A percentile compares a stretch with the other conserved stretches of the same genome.
Conservation (phyloP, 1,284 basidiomycete genomes). For the Ceratobasidium sp. region DNA sequence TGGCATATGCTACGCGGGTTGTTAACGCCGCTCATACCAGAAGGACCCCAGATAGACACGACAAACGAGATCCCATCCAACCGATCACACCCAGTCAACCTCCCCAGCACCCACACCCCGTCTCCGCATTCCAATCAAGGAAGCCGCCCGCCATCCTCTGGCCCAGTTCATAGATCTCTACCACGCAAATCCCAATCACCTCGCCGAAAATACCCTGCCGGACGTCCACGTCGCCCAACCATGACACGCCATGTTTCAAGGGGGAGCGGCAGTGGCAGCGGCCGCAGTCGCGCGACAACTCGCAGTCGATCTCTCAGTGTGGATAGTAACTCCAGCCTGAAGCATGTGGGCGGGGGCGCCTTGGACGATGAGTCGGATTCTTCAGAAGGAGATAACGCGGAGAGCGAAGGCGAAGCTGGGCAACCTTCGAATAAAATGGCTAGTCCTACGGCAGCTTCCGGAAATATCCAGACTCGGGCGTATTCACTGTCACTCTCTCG, state of each 20-base stretch:
- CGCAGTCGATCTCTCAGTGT: slow-evolving; percentile 42
- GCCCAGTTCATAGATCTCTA: slow-evolving; percentile 13
- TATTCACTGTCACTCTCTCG: slow-evolving; percentile 14
- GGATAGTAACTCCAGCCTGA: slow-evolving; percentile 41
- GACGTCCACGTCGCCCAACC: slow-evolving; percentile 35
- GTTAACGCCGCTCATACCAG: slow-evolving; percentile 63
- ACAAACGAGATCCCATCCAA: slow-evolving; percentile 18
- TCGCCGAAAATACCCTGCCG: slow-evolving; percentile 30
- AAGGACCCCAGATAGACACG: slow-evolving; percentile 7
- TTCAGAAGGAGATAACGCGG: slow-evolving; percentile 63
- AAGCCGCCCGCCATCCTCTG: slow-evolving; percentile 34
- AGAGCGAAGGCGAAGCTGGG: slow-evolving; percentile 18
- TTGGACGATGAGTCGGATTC: slow-evolving; percentile 63
- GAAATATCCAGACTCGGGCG: slow-evolving; percentile 4
- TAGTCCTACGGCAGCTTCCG: slow-evolving; percentile 19
- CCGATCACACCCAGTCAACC: slow-evolving; percentile 34
- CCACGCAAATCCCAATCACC: slow-evolving; percentile 40
- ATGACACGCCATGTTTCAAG: slow-evolving; percentile 43
- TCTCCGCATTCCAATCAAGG: slow-evolving; percentile 43
- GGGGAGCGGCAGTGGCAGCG: slow-evolving; percentile 44
- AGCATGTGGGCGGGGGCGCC: slow-evolving; percentile 77
- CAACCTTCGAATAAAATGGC: slow-evolving; percentile 4
- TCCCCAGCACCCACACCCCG: slow-evolving; percentile 37
- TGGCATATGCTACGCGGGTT: slow-evolving; percentile 75
- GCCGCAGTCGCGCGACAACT: slow-evolving; percentile 36